A percentile compares a stretch with the other conserved stretches of the same genome.
These are phyloP conservation scores for Waltergamsia citrina DNA, from an alignment of 2,329 filamentous ascomycete species.

Conservation along the genomic window DNA sequence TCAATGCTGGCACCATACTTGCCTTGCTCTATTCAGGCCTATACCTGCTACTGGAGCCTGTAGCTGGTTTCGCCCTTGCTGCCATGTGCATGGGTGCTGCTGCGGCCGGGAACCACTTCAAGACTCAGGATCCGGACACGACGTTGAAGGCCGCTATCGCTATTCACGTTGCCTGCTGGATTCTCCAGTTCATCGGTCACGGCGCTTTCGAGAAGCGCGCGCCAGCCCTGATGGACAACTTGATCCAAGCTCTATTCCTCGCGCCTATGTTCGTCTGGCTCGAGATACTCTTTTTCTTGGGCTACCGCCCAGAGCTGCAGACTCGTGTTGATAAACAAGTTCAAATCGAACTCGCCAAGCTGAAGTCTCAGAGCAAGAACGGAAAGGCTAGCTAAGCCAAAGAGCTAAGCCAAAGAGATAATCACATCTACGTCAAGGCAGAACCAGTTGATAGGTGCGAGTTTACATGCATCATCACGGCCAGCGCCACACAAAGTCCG, in stretches of 20 bases:
- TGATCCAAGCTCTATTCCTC: slow-evolving; percentile 84
- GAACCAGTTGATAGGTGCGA: too few relatives aligned
- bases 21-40: slow-evolving; percentile 64
- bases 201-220: slow-evolving; percentile 81
- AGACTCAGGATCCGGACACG: slow-evolving; percentile 40
- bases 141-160: slow-evolving; percentile 51
- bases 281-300: slow-evolving; percentile 80
- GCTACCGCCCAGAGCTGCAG: slow-evolving; percentile 84
- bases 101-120: slow-evolving; percentile 67
- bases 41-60: slow-evolving; percentile 88
- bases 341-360: slow-evolving; percentile 66
- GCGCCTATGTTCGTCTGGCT: slow-evolving; percentile 98
- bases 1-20: slow-evolving; percentile 56
- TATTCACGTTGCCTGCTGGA: slow-evolving; percentile 68
- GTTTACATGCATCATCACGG: neutral
- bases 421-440: too few relatives aligned
- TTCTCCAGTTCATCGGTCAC: slow-evolving; percentile 86
- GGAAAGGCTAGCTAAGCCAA: slow-evolving; percentile 34
- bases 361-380: slow-evolving; percentile 47
- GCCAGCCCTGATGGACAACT: slow-evolving; percentile 82
- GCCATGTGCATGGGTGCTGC: slow-evolving; percentile 68
- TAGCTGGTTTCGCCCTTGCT: slow-evolving; percentile 72
- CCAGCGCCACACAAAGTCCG: too few relatives aligned
- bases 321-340: slow-evolving; percentile 70
- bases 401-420: too few relatives aligned